Evolutionary conservation across 208 protist genomes (phyloP), one percentile per base, ranked within the genome.

Genomic region (Acanthamoeba triangularis): DNA sequence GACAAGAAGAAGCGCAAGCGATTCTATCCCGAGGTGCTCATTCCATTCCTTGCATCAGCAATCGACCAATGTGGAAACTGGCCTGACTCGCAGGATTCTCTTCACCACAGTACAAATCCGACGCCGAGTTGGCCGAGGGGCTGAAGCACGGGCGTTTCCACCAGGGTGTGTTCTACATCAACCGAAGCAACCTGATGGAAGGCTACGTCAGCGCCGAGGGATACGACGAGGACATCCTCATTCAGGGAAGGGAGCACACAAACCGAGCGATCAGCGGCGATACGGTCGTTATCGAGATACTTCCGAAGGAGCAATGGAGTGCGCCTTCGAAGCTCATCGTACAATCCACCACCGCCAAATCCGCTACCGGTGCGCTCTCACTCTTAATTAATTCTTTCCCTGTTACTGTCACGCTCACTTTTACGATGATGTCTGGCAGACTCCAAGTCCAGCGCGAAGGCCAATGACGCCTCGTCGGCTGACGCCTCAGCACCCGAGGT

Each of bases 221-320:
- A 1, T 82, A 69, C 90, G 41, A 41, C 14, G 90, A 94, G 37
- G 72, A 85, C 67, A 30, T 94, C 20, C 49, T 94, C 52, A 78
- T 84, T 82, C 69, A 59, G 52, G 65, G 90, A 3, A 20, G 69
- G 35, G 90, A 94, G 49, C 91, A 84, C 72, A 47, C 37, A 25
- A 92, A 92, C 69, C 41, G 80, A 59, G 72, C 56, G 14, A 76
- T 82, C 56, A 69, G 88, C 56, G 96, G 96, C 54, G 97, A 97
- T 67, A 96, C 78, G 13, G 97, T 97, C 23, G 97, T 69, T 25
- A 52, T 97, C 54, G 44, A 90, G 37, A 20, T 97, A 18, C 82
- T 97, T n/a, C 97, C 97, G 13, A 95, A 97, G 74, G 25, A 63
- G 30, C 44, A 97, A 44, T 97, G 96, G 96, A 65, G 84, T 33